Base-by-base conservation (phyloP, 768 basidiomycete genomes). In the Lyophyllum shimeji region DNA sequence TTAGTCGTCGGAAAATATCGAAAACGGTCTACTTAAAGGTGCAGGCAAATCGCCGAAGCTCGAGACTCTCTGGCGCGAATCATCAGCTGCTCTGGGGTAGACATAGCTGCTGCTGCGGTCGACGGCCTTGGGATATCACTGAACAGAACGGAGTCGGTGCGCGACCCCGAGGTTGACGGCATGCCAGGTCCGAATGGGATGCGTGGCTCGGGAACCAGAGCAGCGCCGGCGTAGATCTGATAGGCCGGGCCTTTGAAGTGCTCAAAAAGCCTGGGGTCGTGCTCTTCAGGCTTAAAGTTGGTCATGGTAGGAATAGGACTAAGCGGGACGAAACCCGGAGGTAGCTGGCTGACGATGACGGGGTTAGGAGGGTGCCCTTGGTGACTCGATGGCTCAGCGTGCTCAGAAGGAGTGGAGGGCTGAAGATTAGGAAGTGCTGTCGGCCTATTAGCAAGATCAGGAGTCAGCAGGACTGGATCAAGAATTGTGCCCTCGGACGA, bases 391-490 rank as follows among this genome's bases (percentile, higher is more conserved):
- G 43, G 49, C 25, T 55, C 50, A 7, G 56, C 37, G 3, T 54
- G 20, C 12, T 42, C n/a, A n/a, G n/a, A 50, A 15, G 46, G 27
- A 0, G 63, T 65, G n/a, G 46, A 39, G 8, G 49, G 46, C 13
- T 51, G 46, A 55, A 64, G 13, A 61, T 62, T 43, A 54, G 60
- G 46, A 57, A 66, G 7, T 53, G 33, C 23, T 1, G 52, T 40
- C 15, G 62, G 66, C 39, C 63, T 57, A 55, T 67, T 65, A 1
- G 74, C 72, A 34, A 72, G 64, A 4, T 79, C 75, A 5, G 82
- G 78, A 7, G 78, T 76, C 24, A 82, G 66, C 3, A 81, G 69
- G 1, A 76, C 71, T 0, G 72, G 73, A 45, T 78, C 71, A 1
- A 75, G 45, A 17, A 66, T 57, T 2, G 71, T 65, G 39, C 58